phyloP scores from a whole-genome alignment of 208 protist species.

The Trypanosoma theileri region DNA sequence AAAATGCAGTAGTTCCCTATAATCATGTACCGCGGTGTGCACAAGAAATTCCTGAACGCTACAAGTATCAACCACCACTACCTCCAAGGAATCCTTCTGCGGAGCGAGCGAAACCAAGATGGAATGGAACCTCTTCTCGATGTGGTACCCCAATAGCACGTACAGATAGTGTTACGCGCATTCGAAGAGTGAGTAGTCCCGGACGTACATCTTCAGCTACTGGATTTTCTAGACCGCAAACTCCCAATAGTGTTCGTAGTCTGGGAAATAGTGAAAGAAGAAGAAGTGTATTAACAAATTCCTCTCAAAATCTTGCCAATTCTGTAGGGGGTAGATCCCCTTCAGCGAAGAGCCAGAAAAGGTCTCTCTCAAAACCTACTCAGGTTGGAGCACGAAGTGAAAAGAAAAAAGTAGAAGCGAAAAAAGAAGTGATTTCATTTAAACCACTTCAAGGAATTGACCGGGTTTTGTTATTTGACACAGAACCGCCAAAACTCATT shows the following conservation, averaged over 20 bases:
- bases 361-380: neutral
- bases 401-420: neutral
- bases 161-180: neutral
- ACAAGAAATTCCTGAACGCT: conserved; percentile 49
- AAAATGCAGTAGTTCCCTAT: conserved; percentile 5
- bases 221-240: neutral
- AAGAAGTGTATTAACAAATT: neutral
- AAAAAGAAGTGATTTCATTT: neutral
- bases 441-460: conserved; percentile 11
- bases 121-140: neutral
- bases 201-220: neutral
- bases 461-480: conserved; percentile 22
- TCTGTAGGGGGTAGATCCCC: too few species aligned
- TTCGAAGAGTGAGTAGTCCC: neutral
- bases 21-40: conserved; percentile 40
- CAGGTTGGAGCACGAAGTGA: too few species aligned
- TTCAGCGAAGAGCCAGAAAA: neutral
- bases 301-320: neutral
- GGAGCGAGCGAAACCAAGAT: neutral
- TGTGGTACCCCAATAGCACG: neutral
- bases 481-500: conserved; percentile 10
- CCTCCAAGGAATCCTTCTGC: neutral
- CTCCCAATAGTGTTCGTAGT: neutral
- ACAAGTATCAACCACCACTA: conserved; percentile 46
- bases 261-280: neutral